phyloP scores from a whole-genome alignment of 768 basidiomycete species.

The Panus rudis region DNA sequence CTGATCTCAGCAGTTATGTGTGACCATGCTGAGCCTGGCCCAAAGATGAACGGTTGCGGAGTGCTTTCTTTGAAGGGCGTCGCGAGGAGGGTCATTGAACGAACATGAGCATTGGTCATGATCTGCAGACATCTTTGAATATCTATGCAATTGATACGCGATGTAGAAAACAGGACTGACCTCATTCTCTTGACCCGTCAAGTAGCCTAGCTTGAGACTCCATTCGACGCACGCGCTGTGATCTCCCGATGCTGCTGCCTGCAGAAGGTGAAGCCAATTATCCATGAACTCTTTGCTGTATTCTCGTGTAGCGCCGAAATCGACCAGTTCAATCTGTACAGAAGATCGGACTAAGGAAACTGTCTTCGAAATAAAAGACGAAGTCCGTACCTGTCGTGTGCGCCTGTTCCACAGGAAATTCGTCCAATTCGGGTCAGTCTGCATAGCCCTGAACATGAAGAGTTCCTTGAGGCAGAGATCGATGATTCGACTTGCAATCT shows the following conservation, averaged over 20 bases:
- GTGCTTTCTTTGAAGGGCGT: conserved; percentile 70
- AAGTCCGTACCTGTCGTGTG: conserved; percentile 46
- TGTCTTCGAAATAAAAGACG: not conserved
- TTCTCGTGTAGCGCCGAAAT: conserved; percentile 91
- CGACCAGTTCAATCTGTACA: conserved; percentile 73
- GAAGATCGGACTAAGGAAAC: not conserved
- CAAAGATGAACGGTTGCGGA: conserved; percentile 75
- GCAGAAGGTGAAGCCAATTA: conserved; percentile 78
- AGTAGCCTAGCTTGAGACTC: conserved; percentile 81
- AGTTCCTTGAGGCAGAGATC: conserved; percentile 87
- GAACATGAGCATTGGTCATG: conserved; percentile 84
- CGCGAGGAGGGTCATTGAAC: conserved; percentile 78
- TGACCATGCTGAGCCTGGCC: conserved; percentile 54
- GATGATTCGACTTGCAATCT: conserved; percentile 83
- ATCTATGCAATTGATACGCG: not conserved
- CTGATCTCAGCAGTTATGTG: conserved; percentile 74
- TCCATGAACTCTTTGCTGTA: conserved; percentile 87
- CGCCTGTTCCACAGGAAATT: conserved; percentile 86
- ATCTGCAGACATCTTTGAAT: conserved; percentile 31
- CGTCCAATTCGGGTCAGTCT: conserved; percentile 98
- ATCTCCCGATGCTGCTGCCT: conserved; percentile 68
- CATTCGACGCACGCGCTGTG: conserved; percentile 56
- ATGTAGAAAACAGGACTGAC: conserved; percentile 42
- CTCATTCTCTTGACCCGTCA: conserved; percentile 83
- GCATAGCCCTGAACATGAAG: conserved; percentile 89